Evolutionary conservation across 495 filamentous ascomycete genomes (phyloP), one percentile per base, ranked within the genome.

Genomic region (Geopyxis carbonaria): DNA sequence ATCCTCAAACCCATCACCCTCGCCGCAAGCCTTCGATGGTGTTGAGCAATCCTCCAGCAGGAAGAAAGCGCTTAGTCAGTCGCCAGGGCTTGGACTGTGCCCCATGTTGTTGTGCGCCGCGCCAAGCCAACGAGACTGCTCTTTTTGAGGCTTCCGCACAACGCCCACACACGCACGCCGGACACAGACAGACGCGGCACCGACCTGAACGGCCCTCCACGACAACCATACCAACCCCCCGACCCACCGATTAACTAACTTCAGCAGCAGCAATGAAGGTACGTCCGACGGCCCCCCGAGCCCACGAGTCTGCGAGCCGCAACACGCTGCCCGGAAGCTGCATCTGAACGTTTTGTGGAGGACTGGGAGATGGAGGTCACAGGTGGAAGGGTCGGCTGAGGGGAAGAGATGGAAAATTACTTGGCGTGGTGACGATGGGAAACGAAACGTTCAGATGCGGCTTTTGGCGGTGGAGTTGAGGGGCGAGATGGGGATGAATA

Each of bases 201-300:
- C n/a, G n/a, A n/a, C n/a, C n/a, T n/a, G 25, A 28, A 28, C 13
- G 7, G 31, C 27, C 44, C 32, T 23, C 33, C 10, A 34, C 30
- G 33, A 44, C 28, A 20, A 48, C 29, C 40, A 48, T 19, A 38
- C 20, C 38, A 22, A 40, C 46, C 35, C 35, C 41, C 32, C 31
- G 34, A 44, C 25, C 44, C 19, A 38, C 40, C 40, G 36, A 48
- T 35, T 32, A 32, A 51, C 50, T 42, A 53, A 44, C 49, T 47
- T 33, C 28, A 50, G 29, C 40, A 53, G 51, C 38, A 45, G 41
- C 40, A 54, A 54, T 54, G 51, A 54, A 54, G 51, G 51, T 54
- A 46, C 19, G 51, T 54, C 27, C 19, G 24, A n/a, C n/a, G n/a
- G n/a, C 41, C 19, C 4, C 15, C 9, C 42, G 23, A 32, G 19